Base-by-base conservation (phyloP, 495 filamentous ascomycete species). In the Lophium mytilinum region DNA sequence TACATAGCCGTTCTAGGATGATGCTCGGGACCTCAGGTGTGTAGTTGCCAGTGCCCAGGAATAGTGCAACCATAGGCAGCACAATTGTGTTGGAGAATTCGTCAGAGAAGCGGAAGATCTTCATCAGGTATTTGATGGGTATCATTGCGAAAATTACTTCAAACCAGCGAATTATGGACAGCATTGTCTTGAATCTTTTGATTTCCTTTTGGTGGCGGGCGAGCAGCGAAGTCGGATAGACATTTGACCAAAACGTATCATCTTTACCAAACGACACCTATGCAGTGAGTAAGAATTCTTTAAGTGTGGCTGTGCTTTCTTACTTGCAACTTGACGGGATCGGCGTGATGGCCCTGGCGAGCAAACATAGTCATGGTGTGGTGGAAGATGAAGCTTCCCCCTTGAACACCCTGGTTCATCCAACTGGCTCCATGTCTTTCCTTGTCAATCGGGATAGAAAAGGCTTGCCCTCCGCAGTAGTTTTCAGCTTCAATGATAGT, bases 381-480 rank as follows among this genome's bases (percentile, higher is more conserved):
- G 62, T 87, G 83, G 73, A 91, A 94, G 53, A 86, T 87, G 10
- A 75, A 73, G 17, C 85, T 88, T 4, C 88, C 89, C 2, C 89
- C 88, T 63, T 94, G 88, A 1, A 94, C 89, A 11, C 88, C 89
- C 59, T 94, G 81, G 62, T 94, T 94, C 62, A 90, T 76, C 88
- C 87, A 91, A 33, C 76, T 76, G 1, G 87, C 82, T 3, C 86
- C 85, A 63, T 86, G 75, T 55, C 79, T 79, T 12, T 76, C 65
- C 58, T 84, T 77, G 67, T 91, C 83, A 8, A 94, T 65, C 3
- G 83, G 68, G 46, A 92, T 88, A 3, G 87, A 89, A 39, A 84
- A 88, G 1, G 88, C 88, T 67, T 94, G 88, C 0, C 89, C 88
- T n/a, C 89, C 89, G 51, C 82, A 81, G 50, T 88, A 80, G 37